Evolutionary conservation across 805 yeast genomes (phyloP).

Genomic region (Jamesozyma lodderae): DNA sequence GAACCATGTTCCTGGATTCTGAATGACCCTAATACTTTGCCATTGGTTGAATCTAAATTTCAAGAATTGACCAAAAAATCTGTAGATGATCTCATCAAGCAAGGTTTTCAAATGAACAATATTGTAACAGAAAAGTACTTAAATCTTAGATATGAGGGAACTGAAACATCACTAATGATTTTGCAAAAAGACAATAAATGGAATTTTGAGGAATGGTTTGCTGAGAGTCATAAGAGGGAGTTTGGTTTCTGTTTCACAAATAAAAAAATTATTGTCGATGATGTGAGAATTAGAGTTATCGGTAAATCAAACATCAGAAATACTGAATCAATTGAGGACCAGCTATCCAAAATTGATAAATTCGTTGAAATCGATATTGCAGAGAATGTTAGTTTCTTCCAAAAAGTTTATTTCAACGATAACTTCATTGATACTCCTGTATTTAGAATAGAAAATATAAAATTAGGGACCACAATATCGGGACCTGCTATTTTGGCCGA

Average conservation of each 20-base stretch:
- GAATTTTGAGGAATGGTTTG: constrained; percentile 39
- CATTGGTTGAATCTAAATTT: constrained; percentile 38
- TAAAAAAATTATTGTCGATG: constrained; percentile 56
- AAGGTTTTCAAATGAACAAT: constrained; percentile 42
- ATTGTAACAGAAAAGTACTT: constrained; percentile 54
- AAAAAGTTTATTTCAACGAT: constrained; percentile 49
- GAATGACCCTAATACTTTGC: constrained; percentile 21
- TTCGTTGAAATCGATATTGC: constrained; percentile 19
- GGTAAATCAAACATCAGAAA: constrained; percentile 46
- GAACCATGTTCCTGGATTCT: constrained; percentile 53
- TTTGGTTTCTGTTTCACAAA: constrained; percentile 60
- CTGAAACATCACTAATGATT: constrained; percentile 85
- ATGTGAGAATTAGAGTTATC: constrained; percentile 62
- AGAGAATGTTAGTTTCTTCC: constrained; percentile 29
- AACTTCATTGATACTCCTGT: constrained; percentile 44
- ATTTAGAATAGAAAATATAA: constrained; percentile 45
- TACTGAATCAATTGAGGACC: constrained; percentile 43
- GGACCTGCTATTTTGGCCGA: constrained; percentile 80
- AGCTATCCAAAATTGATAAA: constrained; percentile 33
- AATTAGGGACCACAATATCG: constrained; percentile 40
- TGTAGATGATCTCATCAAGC: constrained; percentile 33
- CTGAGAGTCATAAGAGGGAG: constrained; percentile 52
- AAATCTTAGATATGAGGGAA: constrained; percentile 76
- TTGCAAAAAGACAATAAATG: constrained; percentile 23
- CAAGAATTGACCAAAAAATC: constrained; percentile 38